phyloP scores from a whole-genome alignment of 768 basidiomycete genomes.

The Punctularia strigosozonata region DNA sequence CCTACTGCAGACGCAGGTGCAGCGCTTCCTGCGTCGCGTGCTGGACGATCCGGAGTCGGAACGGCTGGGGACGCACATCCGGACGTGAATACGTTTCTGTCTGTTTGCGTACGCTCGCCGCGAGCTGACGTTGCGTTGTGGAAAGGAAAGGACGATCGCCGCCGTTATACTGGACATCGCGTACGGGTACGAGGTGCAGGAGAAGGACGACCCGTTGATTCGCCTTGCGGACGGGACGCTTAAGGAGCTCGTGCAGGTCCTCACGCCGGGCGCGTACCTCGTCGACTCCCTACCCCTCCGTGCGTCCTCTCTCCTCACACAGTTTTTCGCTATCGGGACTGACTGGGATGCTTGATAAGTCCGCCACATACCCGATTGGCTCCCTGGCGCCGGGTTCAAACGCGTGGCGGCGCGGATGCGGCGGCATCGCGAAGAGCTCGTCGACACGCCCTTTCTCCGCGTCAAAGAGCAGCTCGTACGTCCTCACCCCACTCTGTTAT shows the following conservation, averaged over 20 bases:
- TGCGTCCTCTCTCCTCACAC: conserved; percentile 1
- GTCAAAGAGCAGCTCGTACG: conserved; percentile 21
- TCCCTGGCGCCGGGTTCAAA: conserved; percentile 3
- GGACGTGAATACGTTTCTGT: conserved; percentile 17
- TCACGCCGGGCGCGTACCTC: conserved; percentile 22
- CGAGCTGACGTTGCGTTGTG: too few species aligned
- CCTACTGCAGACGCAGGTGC: conserved; percentile 28
- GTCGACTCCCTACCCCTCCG: conserved; percentile 19
- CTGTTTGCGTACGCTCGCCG: background rate
- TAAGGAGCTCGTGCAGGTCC: conserved; percentile 10
- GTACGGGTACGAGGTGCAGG: conserved; percentile 16
- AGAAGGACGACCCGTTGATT: conserved; percentile 14
- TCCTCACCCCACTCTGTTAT: too few species aligned
- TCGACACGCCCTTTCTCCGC: conserved; percentile 17
- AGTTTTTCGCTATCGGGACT: background rate
- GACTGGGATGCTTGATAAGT: background rate
- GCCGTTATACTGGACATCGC: conserved; percentile 15
- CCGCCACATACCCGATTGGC: conserved; percentile 4
- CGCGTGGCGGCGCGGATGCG: conserved; percentile 10
- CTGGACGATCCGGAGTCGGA: conserved; percentile 20
- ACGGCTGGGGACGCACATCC: conserved; percentile 25
- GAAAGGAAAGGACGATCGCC: conserved; percentile 17
- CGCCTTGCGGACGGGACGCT: conserved; percentile 14
- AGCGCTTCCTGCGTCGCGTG: conserved; percentile 28
- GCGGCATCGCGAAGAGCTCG: conserved; percentile 7